These are phyloP conservation scores for Sporothrix inflata DNA, from an alignment of 2,329 filamentous ascomycete genomes.

Conservation along the genomic window DNA sequence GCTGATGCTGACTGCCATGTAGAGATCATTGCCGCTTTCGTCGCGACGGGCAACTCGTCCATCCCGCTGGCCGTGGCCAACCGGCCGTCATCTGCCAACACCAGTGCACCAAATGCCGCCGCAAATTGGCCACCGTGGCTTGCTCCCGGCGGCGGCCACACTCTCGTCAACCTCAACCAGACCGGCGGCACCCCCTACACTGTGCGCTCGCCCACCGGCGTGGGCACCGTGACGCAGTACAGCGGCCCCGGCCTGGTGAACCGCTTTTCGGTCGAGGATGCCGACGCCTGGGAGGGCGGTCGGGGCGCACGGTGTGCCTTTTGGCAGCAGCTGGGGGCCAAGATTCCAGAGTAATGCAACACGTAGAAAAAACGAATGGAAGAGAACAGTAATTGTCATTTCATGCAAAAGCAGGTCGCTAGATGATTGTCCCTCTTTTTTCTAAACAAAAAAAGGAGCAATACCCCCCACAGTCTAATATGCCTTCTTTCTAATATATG, in stretches of 20 bases:
- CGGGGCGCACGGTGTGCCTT: slow-evolving; percentile 48
- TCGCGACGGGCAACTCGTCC: slow-evolving; percentile 43
- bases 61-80: neutral
- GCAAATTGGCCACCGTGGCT: neutral
- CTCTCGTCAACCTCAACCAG: slow-evolving; percentile 24
- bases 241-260: slow-evolving; percentile 37
- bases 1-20: neutral
- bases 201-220: neutral
- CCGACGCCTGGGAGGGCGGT: slow-evolving; percentile 48
- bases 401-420: neutral
- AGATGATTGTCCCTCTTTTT: neutral
- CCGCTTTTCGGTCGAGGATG: slow-evolving; percentile 46
- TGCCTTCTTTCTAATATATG: slow-evolving; percentile 16
- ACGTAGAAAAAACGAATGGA: neutral
- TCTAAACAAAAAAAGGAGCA: neutral
- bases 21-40: slow-evolving; percentile 41
- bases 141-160: neutral
- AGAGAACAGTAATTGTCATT: neutral
- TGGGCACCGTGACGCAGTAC: slow-evolving; percentile 32
- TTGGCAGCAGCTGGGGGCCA: slow-evolving; percentile 38
- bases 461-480: neutral
- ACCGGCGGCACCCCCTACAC: slow-evolving; percentile 1
- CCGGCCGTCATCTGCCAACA: neutral
- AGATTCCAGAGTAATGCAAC: neutral
- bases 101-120: neutral